phyloP scores from a whole-genome alignment of 169 alveolate genomes.

The Plasmodium vivax region DNA sequence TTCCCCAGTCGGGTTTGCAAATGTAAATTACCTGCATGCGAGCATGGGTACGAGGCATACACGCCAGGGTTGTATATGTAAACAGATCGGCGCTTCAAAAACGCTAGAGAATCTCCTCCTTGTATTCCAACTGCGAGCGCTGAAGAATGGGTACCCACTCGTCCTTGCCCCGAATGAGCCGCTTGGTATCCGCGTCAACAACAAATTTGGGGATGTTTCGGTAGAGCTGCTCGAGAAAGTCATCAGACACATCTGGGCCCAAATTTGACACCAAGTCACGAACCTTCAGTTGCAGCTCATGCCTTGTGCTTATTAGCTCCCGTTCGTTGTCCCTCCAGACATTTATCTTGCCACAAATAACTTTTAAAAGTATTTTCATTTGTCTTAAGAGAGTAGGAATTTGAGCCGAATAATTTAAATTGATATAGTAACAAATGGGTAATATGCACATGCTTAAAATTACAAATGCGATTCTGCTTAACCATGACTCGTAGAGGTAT shows the following conservation, averaged over 20 bases:
- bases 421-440: slow-evolving; percentile 82
- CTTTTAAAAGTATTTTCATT: slow-evolving; percentile 78
- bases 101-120: slow-evolving; percentile 81
- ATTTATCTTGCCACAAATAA: slow-evolving; percentile 85
- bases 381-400: slow-evolving; percentile 84
- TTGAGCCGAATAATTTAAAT: slow-evolving; percentile 83
- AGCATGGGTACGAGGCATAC: background rate
- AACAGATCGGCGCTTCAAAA: background rate
- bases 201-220: slow-evolving; percentile 85
- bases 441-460: slow-evolving; percentile 76
- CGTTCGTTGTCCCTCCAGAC: slow-evolving; percentile 91
- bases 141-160: slow-evolving; percentile 84
- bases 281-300: slow-evolving; percentile 87
- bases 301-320: slow-evolving; percentile 87
- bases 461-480: slow-evolving; percentile 73
- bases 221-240: slow-evolving; percentile 83
- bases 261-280: slow-evolving; percentile 84
- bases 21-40: background rate
- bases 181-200: slow-evolving; percentile 83
- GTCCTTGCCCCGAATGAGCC: slow-evolving; percentile 79
- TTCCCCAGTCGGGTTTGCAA: background rate
- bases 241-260: slow-evolving; percentile 88
- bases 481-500: slow-evolving; percentile 67
- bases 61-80: background rate
- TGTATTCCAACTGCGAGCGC: slow-evolving; percentile 77